Evolutionary conservation across 805 yeast genomes (phyloP).

Genomic region (Torulaspora indica): DNA sequence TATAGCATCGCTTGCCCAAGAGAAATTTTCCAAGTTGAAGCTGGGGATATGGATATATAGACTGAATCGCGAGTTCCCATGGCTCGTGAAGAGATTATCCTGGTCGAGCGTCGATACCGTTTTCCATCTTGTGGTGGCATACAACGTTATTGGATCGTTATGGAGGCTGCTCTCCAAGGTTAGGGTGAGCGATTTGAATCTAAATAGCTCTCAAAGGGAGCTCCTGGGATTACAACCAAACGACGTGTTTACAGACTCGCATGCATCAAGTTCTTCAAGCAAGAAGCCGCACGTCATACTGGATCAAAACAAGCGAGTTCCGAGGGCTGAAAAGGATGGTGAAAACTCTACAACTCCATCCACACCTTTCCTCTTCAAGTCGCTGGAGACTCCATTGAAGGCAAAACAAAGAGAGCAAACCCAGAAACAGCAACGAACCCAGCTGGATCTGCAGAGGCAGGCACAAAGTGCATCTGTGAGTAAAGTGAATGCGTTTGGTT

Average conservation of each 20-base stretch:
- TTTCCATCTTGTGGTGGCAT: slow-evolving; percentile 29
- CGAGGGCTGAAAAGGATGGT: not conserved
- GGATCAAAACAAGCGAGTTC: not conserved
- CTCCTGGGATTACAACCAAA: slow-evolving; percentile 33
- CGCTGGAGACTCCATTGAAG: slow-evolving; percentile 28
- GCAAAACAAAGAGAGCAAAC: slow-evolving; percentile 19
- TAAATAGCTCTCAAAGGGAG: slow-evolving; percentile 34
- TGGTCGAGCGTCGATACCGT: slow-evolving; percentile 24
- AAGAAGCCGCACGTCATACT: slow-evolving; percentile 19
- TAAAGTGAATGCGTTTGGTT: slow-evolving; percentile 28
- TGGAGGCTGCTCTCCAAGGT: slow-evolving; percentile 33
- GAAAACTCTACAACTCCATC: slow-evolving; percentile 7
- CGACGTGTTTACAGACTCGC: slow-evolving; percentile 5
- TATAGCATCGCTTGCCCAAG: slow-evolving; percentile 14
- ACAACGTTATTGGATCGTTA: slow-evolving; percentile 32
- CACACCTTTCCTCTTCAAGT: slow-evolving; percentile 31
- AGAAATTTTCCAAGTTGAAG: slow-evolving; percentile 22
- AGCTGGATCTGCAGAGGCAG: slow-evolving; percentile 8
- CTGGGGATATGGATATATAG: slow-evolving; percentile 8
- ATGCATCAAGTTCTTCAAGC: slow-evolving; percentile 1
- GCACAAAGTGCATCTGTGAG: slow-evolving; percentile 21
- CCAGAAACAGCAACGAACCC: slow-evolving; percentile 14
- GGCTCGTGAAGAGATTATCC: slow-evolving; percentile 15
- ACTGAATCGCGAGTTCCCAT: slow-evolving; percentile 5
- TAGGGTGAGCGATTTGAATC: slow-evolving; percentile 33